Base-by-base conservation (phyloP, 257 asterid genomes). In the Rehmannia glutinosa region DNA sequence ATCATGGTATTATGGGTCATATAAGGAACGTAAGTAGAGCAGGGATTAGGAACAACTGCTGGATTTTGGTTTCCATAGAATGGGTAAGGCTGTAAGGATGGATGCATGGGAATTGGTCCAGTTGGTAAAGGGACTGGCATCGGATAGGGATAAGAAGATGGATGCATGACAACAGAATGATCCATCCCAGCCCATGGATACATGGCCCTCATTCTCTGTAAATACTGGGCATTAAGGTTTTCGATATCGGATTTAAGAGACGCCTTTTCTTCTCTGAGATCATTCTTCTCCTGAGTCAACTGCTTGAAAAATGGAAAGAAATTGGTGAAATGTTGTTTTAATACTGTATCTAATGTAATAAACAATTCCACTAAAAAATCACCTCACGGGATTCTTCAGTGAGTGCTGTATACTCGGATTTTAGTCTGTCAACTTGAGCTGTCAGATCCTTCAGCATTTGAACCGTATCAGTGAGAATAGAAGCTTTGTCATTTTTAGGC, bases 361-460 rank as follows among this genome's bases (percentile, higher is more conserved):
- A 33, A 46, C 20, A 46, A 11, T 15, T 33, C 9, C 19, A 19
- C 28, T 19, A 51, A 57, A 41, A 28, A 42, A 62, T 71, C 76
- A 94, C 99, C 98, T 95, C 99, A 12, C 89, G 95, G 61, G 92
- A 86, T 82, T 95, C 98, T 64, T 95, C 99, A 27, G 87, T 84
- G 56, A 91, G 95, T 24, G 89, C 66, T 36, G 87, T 70, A 60
- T 86, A 84, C 82, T 95, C 99, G 20, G 96, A 77, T 74, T 95
- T 95, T 58, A 95, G 73, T 78, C 76, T 82, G 85, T 85, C 81
- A 28, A 95, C 93, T 71, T 95, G 94, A 73, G 88, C 58, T 41
- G 89, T 83, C 83, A 91, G 80, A 42, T 91, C 99, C 85, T 91
- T 91, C 70, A 95, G 83, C 84, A 91, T 67, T 89, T 85, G 99